phyloP scores from a whole-genome alignment of 2,329 filamentous ascomycete species.

The Phialophora macrospora region DNA sequence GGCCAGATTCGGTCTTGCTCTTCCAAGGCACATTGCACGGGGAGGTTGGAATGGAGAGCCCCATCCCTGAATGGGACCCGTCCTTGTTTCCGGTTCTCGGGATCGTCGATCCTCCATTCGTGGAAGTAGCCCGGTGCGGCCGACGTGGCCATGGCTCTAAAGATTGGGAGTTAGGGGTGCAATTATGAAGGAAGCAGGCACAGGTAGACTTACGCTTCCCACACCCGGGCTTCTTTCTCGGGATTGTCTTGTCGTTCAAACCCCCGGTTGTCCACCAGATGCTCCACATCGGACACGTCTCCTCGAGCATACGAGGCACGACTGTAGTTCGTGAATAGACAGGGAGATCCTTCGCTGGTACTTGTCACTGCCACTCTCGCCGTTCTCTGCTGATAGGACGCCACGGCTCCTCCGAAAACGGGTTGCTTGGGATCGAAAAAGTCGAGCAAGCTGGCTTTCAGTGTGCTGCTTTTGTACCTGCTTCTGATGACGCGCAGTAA shows the following conservation, averaged over 20 bases:
- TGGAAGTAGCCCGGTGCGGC: conserved; percentile 12
- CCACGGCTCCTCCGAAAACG: conserved; percentile 2
- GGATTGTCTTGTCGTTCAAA: conserved; percentile 14
- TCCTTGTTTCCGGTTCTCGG: conserved; percentile 7
- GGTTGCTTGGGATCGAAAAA: conserved; percentile 10
- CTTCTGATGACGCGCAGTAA: conserved; percentile 8
- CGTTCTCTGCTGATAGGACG: conserved; percentile 2
- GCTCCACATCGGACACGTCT: conserved; percentile 1
- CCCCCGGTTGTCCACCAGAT: conserved; percentile 8
- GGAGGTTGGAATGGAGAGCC: conserved; percentile 9
- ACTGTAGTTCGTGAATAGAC: conserved; percentile 13
- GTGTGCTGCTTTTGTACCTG: conserved; percentile 3
- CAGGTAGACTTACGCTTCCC: conserved; percentile 8
- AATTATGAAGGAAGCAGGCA: neutral
- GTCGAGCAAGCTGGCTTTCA: conserved; percentile 4
- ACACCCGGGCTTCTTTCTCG: conserved; percentile 7
- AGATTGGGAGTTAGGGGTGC: neutral
- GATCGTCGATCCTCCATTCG: conserved; percentile 14
- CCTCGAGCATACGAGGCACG: conserved; percentile 8
- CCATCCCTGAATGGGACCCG: conserved; percentile 13
- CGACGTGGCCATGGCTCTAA: conserved; percentile 13
- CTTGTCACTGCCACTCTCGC: conserved; percentile 9
- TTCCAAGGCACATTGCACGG: conserved; percentile 11
- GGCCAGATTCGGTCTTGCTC: conserved; percentile 15
- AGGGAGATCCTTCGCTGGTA: conserved; percentile 9